phyloP scores from a whole-genome alignment of 352 stramenopile species.

The Aphanomyces cochlioides region DNA sequence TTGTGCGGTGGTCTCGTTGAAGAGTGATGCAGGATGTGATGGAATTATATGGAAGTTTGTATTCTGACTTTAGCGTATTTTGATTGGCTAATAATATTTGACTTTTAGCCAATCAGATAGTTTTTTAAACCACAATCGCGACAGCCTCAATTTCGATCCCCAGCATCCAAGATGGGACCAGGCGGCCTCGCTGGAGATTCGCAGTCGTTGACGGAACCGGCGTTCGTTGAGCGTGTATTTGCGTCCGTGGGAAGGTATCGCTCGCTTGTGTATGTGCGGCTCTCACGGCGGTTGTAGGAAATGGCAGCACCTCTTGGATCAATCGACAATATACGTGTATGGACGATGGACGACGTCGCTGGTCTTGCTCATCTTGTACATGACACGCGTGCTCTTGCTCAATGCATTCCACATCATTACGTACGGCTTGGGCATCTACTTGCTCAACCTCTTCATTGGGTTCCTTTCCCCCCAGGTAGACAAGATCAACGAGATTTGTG shows the following conservation, averaged over 20 bases:
- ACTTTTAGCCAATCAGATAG: slow-evolving; percentile 20
- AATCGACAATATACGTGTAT: slow-evolving; percentile 95
- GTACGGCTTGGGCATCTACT: slow-evolving; percentile 98
- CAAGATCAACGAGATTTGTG: background rate
- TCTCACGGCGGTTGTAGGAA: slow-evolving; percentile 49
- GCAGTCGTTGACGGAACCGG: slow-evolving; percentile 64
- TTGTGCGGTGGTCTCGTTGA: no score
- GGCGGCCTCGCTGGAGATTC: slow-evolving; percentile 42
- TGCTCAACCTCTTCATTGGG: slow-evolving; percentile 99
- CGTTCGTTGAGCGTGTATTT: slow-evolving; percentile 72
- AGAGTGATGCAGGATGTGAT: no score
- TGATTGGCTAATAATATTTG: slow-evolving; percentile 17
- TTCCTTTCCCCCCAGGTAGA: slow-evolving; percentile 97
- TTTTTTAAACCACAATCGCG: background rate
- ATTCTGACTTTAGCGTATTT: background rate
- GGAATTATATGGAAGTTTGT: no score
- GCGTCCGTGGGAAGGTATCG: slow-evolving; percentile 70
- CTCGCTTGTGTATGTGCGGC: background rate
- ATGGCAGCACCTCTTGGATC: slow-evolving; percentile 97
- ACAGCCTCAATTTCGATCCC: slow-evolving; percentile 4
- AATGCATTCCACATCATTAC: slow-evolving; percentile 98
- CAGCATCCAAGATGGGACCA: slow-evolving; percentile 15
- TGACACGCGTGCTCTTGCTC: slow-evolving; percentile 88
- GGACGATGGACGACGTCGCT: slow-evolving; percentile 89
- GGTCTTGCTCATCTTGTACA: slow-evolving; percentile 87